Percentiles rank a stretch among this genome's conserved stretches.
Conservation (phyloP, 1,284 basidiomycete genomes). For the Albatrellus sp. region DNA sequence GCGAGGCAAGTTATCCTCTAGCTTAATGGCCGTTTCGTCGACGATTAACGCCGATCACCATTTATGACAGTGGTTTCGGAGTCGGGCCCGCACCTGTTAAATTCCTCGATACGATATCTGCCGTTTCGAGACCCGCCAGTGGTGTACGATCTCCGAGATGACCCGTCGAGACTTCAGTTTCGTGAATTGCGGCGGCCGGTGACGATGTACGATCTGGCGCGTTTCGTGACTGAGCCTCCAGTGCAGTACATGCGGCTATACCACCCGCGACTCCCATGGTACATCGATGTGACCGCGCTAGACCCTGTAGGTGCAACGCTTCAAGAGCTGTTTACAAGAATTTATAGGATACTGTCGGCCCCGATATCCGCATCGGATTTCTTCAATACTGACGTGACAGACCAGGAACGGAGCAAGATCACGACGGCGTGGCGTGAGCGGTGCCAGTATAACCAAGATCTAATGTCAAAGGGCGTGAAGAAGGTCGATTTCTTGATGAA, state of each 20-base stretch:
- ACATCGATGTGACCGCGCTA: constrained; percentile 8
- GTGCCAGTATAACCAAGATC: constrained; percentile 19
- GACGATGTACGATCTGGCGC: constrained; percentile 9
- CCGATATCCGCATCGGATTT: constrained; percentile 23
- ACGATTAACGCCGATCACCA: too few relatives aligned
- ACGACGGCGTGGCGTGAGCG: constrained; percentile 24
- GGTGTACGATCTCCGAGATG: constrained; percentile 9
- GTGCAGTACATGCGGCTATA: constrained; percentile 9
- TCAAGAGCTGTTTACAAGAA: constrained; percentile 32
- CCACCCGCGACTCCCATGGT: constrained; percentile 11
- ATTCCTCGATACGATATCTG: constrained; percentile 7
- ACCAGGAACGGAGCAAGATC: constrained; percentile 22
- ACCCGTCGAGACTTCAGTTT: constrained; percentile 4
- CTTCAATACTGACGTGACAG: constrained; percentile 24
- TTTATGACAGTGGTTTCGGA: constrained; percentile 8
- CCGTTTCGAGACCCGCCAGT: constrained; percentile 8
- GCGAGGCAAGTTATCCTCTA: constrained; percentile 7
- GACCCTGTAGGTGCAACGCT: constrained; percentile 41
- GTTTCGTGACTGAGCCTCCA: constrained; percentile 11
- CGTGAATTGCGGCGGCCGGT: constrained; percentile 10
- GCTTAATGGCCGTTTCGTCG: too few relatives aligned
- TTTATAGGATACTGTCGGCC: constrained; percentile 19
- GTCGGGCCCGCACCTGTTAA: constrained; percentile 12
- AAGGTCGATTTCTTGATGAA: constrained; percentile 31
- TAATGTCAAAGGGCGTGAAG: constrained; percentile 20